Conservation (phyloP, 495 filamentous ascomycete species). For the Hypoxylon lienhwacheense region DNA sequence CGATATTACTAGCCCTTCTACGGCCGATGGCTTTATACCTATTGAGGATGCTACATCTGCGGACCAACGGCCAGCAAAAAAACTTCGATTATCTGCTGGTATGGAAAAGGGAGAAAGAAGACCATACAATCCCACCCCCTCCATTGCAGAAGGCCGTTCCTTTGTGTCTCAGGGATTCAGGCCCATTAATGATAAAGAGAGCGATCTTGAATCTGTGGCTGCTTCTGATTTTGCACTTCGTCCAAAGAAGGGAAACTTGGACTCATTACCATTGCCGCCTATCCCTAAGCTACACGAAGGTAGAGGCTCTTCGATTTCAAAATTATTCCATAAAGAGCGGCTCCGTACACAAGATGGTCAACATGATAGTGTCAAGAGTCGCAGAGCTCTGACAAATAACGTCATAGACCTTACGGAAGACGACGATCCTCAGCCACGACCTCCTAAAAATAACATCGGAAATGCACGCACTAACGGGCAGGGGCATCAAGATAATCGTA, state of each 20-base stretch:
- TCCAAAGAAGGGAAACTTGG: slow-evolving; percentile 24
- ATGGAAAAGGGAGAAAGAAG: neutral
- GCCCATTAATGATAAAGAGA: slow-evolving; percentile 6
- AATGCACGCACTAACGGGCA: neutral
- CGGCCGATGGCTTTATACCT: neutral
- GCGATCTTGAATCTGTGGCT: slow-evolving; percentile 15
- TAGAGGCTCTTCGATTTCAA: slow-evolving; percentile 1
- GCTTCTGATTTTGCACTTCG: slow-evolving; percentile 36
- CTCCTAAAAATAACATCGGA: neutral
- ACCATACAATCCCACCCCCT: neutral
- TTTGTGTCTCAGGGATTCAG: slow-evolving; percentile 3
- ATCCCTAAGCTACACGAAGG: slow-evolving; percentile 7
- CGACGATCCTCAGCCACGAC: slow-evolving; percentile 12
- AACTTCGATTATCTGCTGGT: slow-evolving; percentile 13
- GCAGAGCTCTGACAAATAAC: neutral
- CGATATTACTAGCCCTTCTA: neutral
- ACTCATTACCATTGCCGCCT: slow-evolving; percentile 9
- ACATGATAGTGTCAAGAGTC: neutral
- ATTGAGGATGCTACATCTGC: slow-evolving; percentile 1
- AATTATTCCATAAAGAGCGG: slow-evolving; percentile 3
- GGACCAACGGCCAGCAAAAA: slow-evolving; percentile 21
- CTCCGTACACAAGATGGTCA: neutral
- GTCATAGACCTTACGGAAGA: slow-evolving; percentile 33
- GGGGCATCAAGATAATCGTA: neutral
- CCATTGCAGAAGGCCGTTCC: slow-evolving; percentile 11